Conservation (phyloP, 2,329 filamentous ascomycete species). For the Rugonectria rugulosa region DNA sequence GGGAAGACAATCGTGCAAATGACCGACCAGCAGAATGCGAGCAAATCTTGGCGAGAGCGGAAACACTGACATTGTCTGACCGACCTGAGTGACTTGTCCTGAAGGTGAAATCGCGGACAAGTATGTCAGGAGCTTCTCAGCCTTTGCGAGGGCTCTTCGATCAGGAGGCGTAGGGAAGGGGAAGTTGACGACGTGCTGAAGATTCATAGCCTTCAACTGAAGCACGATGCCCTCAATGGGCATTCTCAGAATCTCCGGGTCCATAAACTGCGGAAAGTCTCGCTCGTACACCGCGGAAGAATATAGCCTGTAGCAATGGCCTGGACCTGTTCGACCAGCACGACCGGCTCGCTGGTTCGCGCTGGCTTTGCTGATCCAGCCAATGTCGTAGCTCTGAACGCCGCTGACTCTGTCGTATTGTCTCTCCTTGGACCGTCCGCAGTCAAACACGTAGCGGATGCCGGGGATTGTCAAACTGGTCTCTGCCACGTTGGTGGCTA, state of each 20-base stretch:
- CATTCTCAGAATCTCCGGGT: conserved; percentile 88
- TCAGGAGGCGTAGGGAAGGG: conserved; percentile 94
- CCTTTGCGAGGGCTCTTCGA: conserved; percentile 75
- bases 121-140: conserved; percentile 86
- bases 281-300: conserved; percentile 93
- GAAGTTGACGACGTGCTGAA: conserved; percentile 90
- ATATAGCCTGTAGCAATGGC: conserved; percentile 94
- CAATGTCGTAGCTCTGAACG: conserved; percentile 93
- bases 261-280: conserved; percentile 84
- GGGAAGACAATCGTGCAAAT: conserved; percentile 80
- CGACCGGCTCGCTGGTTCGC: conserved; percentile 91
- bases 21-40: conserved; percentile 88
- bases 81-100: conserved; percentile 80
- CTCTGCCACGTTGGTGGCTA: conserved; percentile 96
- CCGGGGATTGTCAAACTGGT: conserved; percentile 97
- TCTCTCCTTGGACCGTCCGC: conserved; percentile 89
- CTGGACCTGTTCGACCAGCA: conserved; percentile 93
- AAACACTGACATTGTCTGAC: conserved; percentile 85
- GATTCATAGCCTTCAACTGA: conserved; percentile 93
- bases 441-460: conserved; percentile 95
- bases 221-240: conserved; percentile 93
- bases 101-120: conserved; percentile 78
- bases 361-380: conserved; percentile 97
- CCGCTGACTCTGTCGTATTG: conserved; percentile 87
- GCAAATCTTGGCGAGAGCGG: conserved; percentile 90